phyloP scores from a whole-genome alignment of 805 yeast species.

The Cyberlindnera saturnus region DNA sequence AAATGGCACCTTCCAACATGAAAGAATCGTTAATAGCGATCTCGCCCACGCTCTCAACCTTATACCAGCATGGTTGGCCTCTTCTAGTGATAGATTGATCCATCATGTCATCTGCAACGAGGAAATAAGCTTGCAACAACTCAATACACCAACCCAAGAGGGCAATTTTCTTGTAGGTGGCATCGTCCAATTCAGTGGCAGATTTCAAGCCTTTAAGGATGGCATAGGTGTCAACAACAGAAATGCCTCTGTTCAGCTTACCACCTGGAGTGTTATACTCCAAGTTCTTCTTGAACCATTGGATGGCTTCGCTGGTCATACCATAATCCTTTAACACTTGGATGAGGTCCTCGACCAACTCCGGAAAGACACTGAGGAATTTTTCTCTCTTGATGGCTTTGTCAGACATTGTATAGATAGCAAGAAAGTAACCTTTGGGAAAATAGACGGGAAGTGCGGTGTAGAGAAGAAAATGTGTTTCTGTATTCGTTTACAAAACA shows the following conservation, averaged over 20 bases:
- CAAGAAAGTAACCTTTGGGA: no score
- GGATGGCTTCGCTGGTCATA: constrained; percentile 79
- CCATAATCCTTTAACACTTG: constrained; percentile 59
- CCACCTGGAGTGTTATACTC: constrained; percentile 94
- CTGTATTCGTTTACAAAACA: no score
- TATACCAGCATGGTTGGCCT: constrained; percentile 99
- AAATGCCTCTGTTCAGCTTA: constrained; percentile 90
- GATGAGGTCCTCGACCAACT: constrained; percentile 68
- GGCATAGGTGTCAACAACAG: constrained; percentile 89
- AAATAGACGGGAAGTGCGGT: no score
- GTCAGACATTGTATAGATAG: constrained; percentile 13
- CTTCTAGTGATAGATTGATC: constrained; percentile 94
- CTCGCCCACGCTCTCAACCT: constrained; percentile 69
- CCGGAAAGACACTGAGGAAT: constrained; percentile 67
- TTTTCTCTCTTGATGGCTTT: constrained; percentile 37
- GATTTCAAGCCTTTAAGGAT: constrained; percentile 61
- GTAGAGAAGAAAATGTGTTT: no score
- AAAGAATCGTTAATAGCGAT: constrained; percentile 97
- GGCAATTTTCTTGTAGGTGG: constrained; percentile 79
- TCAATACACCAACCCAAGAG: constrained; percentile 94
- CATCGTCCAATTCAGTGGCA: constrained; percentile 51
- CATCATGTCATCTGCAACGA: constrained; percentile 99
- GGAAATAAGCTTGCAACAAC: constrained; percentile 89
- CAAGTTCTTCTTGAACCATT: constrained; percentile 72
- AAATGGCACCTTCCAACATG: constrained; percentile 93